Base-by-base conservation (phyloP, 495 filamentous ascomycete genomes). In the Podospora fimiseda region DNA sequence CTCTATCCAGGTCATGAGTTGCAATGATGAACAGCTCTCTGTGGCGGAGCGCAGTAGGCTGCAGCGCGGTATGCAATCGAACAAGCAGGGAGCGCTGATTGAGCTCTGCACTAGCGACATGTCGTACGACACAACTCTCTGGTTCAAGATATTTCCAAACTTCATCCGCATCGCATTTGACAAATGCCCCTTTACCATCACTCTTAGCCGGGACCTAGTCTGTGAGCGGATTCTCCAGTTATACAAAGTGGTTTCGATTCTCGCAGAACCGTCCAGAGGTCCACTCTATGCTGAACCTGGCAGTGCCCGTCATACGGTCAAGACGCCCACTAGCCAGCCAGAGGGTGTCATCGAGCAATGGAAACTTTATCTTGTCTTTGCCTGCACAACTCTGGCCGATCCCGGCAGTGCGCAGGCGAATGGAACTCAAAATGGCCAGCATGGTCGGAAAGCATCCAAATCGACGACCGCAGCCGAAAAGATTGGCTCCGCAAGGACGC, bases 131-230 rank as follows among this genome's bases (percentile, higher is more conserved):
- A 85, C 90, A 3, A 94, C 89, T 0, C 68, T 99, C 42, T 99
- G 93, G 93, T 91, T 93, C 63, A 96, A 96, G 63, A 83, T 96
- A 8, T 99, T 99, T 60, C 94, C 93, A 8, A 97, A 95, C 65
- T 80, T 99, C 23, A 86, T 97, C 39, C 83, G 90, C 4, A 86
- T 94, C 52, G 91, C 88, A 43, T 93, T 89, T 59, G 88, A 97
- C 63, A 84, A 86, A 42, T 96, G 92, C 61, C 87, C 89, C 1
- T 88, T 90, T 62, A 90, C 91, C 13, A 86, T 97, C 30, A 91
- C 87, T 0, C 79, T 96, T 21, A 89, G 89, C 14, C 79, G 93
- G 48, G 93, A 96, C 58, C 82, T 95, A 52, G 85, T 99, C 39
- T 99, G 92, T 67, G 86, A 87, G 53, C 81, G 93, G 41, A 83